Evolutionary conservation across 169 alveolate genomes (phyloP), one percentile per base, ranked within the genome.

Genomic region (Plasmodium fragile): DNA sequence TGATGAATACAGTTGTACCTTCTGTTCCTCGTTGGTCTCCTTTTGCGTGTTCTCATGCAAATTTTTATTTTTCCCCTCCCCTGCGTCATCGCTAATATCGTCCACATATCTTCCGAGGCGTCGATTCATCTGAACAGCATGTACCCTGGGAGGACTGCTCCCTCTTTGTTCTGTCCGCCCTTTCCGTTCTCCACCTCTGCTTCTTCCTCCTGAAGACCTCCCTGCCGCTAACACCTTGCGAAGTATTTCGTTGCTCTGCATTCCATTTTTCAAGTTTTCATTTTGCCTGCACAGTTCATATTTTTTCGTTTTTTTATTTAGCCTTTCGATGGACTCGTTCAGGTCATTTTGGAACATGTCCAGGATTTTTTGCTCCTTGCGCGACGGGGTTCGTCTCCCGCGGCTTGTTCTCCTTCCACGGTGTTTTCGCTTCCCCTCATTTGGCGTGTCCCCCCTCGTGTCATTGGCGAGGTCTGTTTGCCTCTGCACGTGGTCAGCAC

Each of bases 291-390:
- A 32, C 22, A 84, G 59, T 73, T 84, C 93, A 84, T 73, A 84
- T 73, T 84, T 84, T 25, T 49, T 84, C 30, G 93, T 73, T 52
- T 73, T 84, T 72, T 53, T 73, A 34, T 84, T 84, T 53, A 84
- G 30, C 41, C 78, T 84, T 49, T 84, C 85, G 28, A 84, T 72
- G 8, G 93, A 84, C 32, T 84, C 71, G 30, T 84, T 84, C 41
- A 84, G 25, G 65, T 84, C 41, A 7, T 84, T 73, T 32, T 84
- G 80, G 28, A 84, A 84, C 93, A 84, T 84, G 43, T 84, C 65
- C 59, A 84, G 30, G 32, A 84, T 84, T 73, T 84, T 73, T 28
- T 84, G 65, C 79, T 84, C 70, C 49, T 84, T 73, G 18, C 16
- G 53, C 11, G 32, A 72, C 41, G 25, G 75, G 43, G n/a, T 83